Conservation (phyloP, 208 protist species). For the Porcisia hertigi region DNA sequence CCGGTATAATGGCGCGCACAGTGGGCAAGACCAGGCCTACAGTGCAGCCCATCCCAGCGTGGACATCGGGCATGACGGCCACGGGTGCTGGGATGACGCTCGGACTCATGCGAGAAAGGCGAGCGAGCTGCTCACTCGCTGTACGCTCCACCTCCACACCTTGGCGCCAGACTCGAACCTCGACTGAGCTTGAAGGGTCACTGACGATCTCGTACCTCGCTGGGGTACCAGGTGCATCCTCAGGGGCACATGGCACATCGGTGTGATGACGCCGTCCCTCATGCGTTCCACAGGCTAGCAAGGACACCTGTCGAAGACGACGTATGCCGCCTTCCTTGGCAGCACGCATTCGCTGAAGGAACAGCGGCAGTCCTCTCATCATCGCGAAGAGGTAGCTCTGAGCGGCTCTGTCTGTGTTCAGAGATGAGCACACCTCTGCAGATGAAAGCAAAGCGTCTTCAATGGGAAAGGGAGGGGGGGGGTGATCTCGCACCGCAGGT, state of each 20-base stretch:
- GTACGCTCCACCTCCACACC: conserved; percentile 65
- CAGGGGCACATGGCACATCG: neutral
- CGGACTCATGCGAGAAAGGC: conserved; percentile 49
- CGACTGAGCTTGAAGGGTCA: conserved; percentile 32
- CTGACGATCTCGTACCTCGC: conserved; percentile 33
- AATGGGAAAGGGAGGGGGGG: neutral
- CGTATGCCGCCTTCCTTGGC: neutral
- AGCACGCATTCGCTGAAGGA: neutral
- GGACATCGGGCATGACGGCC: conserved; percentile 90
- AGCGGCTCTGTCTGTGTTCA: too few relatives aligned
- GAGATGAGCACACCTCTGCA: neutral
- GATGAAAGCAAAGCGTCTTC: neutral
- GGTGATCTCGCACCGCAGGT: neutral
- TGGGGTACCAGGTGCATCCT: neutral
- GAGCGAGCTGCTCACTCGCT: conserved; percentile 55
- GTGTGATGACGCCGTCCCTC: conserved; percentile 2
- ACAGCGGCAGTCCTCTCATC: neutral
- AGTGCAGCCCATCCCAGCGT: conserved; percentile 80
- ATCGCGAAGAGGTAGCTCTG: too few relatives aligned
- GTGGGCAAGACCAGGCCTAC: conserved; percentile 90
- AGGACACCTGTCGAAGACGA: neutral
- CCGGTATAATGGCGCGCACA: conserved; percentile 76
- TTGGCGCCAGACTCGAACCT: conserved; percentile 63
- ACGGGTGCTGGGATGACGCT: conserved; percentile 68
- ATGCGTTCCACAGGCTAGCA: neutral